These are phyloP conservation scores for Podila minutissima DNA, from an alignment of 192 early-diverging fungal species.

Conservation along the genomic window DNA sequence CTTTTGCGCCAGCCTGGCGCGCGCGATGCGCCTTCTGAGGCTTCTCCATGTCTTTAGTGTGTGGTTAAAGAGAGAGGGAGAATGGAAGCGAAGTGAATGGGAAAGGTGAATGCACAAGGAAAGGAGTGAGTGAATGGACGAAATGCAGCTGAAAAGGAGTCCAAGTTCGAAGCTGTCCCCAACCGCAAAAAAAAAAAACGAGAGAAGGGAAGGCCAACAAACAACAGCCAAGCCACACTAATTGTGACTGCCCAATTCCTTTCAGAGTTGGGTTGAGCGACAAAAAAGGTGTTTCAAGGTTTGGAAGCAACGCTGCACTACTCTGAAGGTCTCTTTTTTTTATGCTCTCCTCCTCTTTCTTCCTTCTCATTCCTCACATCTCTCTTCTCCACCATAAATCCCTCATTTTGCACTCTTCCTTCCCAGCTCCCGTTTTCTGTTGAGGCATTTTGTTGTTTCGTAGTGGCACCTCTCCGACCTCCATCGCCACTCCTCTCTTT, in stretches of 20 bases:
- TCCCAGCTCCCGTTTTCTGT: background rate
- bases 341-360: background rate
- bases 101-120: background rate
- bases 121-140: background rate
- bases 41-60: conserved; percentile 26
- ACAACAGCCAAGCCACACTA: conserved; percentile 1
- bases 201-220: background rate
- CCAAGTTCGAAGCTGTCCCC: background rate
- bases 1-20: conserved; percentile 85
- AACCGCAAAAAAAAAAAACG: conserved; percentile 1
- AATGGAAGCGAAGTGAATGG: background rate
- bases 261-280: conserved; percentile 1
- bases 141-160: background rate
- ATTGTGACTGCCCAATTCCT: background rate
- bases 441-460: no score
- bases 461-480: background rate
- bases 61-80: conserved; percentile 5
- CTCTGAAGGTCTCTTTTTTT: background rate
- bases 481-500: background rate
- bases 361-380: conserved; percentile 1
- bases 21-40: conserved; percentile 86
- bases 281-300: background rate
- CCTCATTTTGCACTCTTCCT: background rate
- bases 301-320: background rate
- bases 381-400: background rate